Evolutionary conservation across 495 filamentous ascomycete genomes (phyloP), one percentile per base, ranked within the genome.

Genomic region (Daldinia bambusicola): DNA sequence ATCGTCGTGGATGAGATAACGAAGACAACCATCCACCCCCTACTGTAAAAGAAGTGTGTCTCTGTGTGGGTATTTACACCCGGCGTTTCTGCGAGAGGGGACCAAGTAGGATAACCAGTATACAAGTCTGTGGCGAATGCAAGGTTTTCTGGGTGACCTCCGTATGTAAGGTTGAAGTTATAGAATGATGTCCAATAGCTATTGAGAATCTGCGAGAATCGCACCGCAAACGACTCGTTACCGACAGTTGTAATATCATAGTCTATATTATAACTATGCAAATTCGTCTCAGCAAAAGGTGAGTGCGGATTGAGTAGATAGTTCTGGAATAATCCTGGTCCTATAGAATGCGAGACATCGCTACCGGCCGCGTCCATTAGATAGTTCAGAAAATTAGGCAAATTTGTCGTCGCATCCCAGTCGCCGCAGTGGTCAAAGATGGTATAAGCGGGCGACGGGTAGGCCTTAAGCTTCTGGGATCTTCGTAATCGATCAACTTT

Each of bases 201-300:
- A 16, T 61, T 61, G 22, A 61, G 40, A 31, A 61, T n/a, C 22
- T 61, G 30, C 40, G 57, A 61, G 18, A 61, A 36, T 14, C 57
- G 57, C 6, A 48, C 7, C 14, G 41, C 22, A 50, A 61, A 61
- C 7, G 22, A 48, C 30, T 50, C 41, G 31, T 61, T 61, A 2
- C 57, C 57, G 22, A 61, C 13, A n/a, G 37, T 22, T 4, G 38
- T 30, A 48, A 45, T 40, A 7, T 61, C 50, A 48, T 6, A 48
- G 50, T 52, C 14, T 52, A 52, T 52, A 31, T 52, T 52, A 2
- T 52, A 52, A 6, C 50, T n/a, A n/a, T 52, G 50, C 50, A 31
- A 8, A 12, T 13, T 10, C 34, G 30, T 16, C 57, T 14, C 14
- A 18, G 18, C n/a, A 34, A 61, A 61, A 14, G n/a, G 40, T 12